A percentile compares a stretch with the other conserved stretches of the same genome.
These are phyloP conservation scores for Paecilomyces sp. DNA, from an alignment of 2,329 filamentous ascomycete genomes.

Conservation along the genomic window DNA sequence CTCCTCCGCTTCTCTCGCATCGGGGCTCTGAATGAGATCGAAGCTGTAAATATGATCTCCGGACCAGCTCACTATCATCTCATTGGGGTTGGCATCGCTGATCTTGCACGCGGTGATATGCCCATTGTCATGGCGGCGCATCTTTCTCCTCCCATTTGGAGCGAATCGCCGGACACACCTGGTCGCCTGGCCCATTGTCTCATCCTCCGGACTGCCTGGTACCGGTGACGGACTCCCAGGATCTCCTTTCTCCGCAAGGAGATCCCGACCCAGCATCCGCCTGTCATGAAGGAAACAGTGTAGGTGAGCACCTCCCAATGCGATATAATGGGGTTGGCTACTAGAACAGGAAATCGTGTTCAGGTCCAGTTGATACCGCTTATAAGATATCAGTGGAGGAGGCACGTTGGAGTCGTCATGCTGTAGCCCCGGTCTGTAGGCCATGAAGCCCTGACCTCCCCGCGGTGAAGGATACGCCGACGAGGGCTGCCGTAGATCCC, in stretches of 20 bases:
- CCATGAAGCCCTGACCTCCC: constrained; percentile 38
- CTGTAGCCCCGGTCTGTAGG: constrained; percentile 30
- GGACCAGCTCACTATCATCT: constrained; percentile 63
- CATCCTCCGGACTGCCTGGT: constrained; percentile 43
- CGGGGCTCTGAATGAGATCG: constrained; percentile 53
- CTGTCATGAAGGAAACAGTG: constrained; percentile 64
- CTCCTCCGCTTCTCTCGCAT: constrained; percentile 40
- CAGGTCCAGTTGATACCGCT: constrained; percentile 54
- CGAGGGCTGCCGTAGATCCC: constrained; percentile 59
- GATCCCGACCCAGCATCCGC: constrained; percentile 58
- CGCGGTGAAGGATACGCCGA: constrained; percentile 53
- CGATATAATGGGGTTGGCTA: constrained; percentile 63
- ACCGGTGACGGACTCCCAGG: constrained; percentile 33
- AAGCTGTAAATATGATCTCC: constrained; percentile 61
- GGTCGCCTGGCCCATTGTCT: constrained; percentile 52
- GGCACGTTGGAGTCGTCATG: constrained; percentile 48
- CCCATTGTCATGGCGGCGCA: constrained; percentile 44
- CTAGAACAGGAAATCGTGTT: constrained; percentile 63
- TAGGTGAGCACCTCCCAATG: constrained; percentile 59
- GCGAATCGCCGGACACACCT: constrained; percentile 61
- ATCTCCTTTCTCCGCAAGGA: constrained; percentile 45
- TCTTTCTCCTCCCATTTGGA: constrained; percentile 49
- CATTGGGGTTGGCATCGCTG: constrained; percentile 60
- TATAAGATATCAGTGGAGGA: constrained; percentile 61
- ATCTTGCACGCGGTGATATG: constrained; percentile 67